Percentiles rank a stretch among this genome's conserved stretches.
These are phyloP conservation scores for Xylaria scruposa DNA, from an alignment of 495 filamentous ascomycete species.

Conservation along the genomic window DNA sequence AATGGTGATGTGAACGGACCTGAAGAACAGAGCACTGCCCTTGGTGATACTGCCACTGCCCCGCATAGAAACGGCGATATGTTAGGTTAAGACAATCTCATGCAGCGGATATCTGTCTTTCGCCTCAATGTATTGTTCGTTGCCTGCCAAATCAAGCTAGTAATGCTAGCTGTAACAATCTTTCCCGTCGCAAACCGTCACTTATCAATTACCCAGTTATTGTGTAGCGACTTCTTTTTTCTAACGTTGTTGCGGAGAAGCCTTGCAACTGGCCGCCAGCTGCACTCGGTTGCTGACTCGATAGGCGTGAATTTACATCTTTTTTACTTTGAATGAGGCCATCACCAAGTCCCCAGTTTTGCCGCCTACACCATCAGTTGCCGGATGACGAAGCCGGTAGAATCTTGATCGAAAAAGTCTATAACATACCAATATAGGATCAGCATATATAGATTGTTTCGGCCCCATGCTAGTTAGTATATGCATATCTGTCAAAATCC, in stretches of 20 bases:
- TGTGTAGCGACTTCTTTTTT: not conserved
- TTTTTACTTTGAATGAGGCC: not conserved
- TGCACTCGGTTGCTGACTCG: not conserved
- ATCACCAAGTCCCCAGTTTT: constrained; percentile 4
- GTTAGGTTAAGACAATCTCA: constrained; percentile 11
- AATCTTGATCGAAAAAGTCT: not conserved
- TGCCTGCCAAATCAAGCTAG: constrained; percentile 38
- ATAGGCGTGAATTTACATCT: not conserved
- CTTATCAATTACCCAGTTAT: not conserved
- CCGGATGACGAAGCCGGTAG: not conserved
- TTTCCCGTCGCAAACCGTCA: constrained; percentile 21
- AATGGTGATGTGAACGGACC: constrained; percentile 34
- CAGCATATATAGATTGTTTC: not conserved
- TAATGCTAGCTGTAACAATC: not conserved
- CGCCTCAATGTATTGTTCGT: constrained; percentile 6
- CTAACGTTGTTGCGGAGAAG: not conserved
- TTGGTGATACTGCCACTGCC: constrained; percentile 34
- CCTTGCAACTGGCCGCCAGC: constrained; percentile 3
- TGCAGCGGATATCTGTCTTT: not conserved
- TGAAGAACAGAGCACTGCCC: constrained; percentile 36
- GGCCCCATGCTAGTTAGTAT: constrained; percentile 6
- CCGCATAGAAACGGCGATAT: constrained; percentile 32
- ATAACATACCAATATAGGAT: not conserved
- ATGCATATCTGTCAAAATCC: not conserved
- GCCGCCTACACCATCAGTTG: not conserved